phyloP scores from a whole-genome alignment of 352 stramenopile species.

The Phytophthora hybrid region DNA sequence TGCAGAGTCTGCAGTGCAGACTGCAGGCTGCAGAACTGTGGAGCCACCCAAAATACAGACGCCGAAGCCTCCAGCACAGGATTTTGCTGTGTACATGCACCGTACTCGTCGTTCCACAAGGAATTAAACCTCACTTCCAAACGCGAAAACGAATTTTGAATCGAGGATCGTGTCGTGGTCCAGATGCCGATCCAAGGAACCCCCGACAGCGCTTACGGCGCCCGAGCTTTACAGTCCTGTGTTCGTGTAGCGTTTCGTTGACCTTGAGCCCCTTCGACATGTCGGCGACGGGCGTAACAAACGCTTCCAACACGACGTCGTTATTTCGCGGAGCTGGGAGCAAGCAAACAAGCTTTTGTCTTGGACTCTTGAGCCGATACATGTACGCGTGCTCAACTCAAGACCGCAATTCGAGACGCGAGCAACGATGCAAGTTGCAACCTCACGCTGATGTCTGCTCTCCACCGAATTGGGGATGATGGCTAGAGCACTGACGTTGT shows the following conservation, averaged over 20 bases:
- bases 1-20: no score
- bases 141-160: constrained; percentile 25
- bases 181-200: constrained; percentile 6
- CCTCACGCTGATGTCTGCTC: background rate
- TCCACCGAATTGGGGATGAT: background rate
- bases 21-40: background rate
- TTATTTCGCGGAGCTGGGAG: background rate
- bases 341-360: background rate
- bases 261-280: constrained; percentile 8
- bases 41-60: constrained; percentile 1
- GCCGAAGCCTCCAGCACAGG: background rate
- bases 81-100: constrained; percentile 3
- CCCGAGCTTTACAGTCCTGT: background rate
- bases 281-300: constrained; percentile 8
- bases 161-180: constrained; percentile 3
- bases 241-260: background rate
- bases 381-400: background rate
- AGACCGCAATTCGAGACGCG: background rate
- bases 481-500: background rate
- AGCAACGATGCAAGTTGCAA: background rate
- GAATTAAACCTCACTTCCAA: background rate
- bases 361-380: constrained; percentile 3
- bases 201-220: background rate
- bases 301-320: constrained; percentile 3
- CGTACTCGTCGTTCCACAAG: constrained; percentile 5